Conservation (phyloP, 2,329 filamentous ascomycete species). For the Diplodia sapinea region DNA sequence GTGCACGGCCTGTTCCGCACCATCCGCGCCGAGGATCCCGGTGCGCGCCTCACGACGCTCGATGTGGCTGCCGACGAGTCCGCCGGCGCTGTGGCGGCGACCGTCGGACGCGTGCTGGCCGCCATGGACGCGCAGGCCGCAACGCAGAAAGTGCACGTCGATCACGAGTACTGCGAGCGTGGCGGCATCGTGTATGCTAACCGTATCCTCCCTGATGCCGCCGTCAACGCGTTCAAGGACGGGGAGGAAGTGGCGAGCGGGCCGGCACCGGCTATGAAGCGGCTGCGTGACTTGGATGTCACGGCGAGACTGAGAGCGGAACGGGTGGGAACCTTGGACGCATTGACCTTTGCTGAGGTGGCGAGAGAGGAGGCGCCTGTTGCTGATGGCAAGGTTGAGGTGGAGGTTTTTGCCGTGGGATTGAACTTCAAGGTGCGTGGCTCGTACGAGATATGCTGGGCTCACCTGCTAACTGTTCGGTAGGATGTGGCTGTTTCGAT, state of each 20-base stretch:
- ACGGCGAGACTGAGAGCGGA: conserved; percentile 31
- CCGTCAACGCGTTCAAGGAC: conserved; percentile 4
- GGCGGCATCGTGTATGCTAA: not conserved
- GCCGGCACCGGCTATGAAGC: not conserved
- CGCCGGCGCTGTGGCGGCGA: not conserved
- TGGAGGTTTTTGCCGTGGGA: conserved; percentile 34
- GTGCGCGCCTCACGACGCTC: conserved; percentile 1
- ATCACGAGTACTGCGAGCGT: conserved; percentile 16
- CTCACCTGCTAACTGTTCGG: too few species aligned
- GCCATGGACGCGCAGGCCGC: not conserved
- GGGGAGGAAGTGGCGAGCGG: not conserved
- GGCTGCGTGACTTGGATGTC: conserved; percentile 12
- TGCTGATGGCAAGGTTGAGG: conserved; percentile 32
- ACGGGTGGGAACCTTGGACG: conserved; percentile 33
- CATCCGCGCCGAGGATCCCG: conserved; percentile 21
- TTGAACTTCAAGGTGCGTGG: conserved; percentile 34
- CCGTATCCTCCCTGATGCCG: conserved; percentile 7
- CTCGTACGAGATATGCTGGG: too few species aligned
- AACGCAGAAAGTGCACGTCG: not conserved
- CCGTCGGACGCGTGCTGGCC: conserved; percentile 4
- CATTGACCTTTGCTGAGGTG: conserved; percentile 31
- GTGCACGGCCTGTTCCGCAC: conserved; percentile 9
- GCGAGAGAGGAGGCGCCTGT: conserved; percentile 22
- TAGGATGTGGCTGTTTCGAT: conserved; percentile 32
- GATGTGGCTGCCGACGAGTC: conserved; percentile 1